Percentiles rank a stretch among this genome's conserved stretches.
phyloP scores from a whole-genome alignment of 495 filamentous ascomycete species.

The Durotheca rogersii region DNA sequence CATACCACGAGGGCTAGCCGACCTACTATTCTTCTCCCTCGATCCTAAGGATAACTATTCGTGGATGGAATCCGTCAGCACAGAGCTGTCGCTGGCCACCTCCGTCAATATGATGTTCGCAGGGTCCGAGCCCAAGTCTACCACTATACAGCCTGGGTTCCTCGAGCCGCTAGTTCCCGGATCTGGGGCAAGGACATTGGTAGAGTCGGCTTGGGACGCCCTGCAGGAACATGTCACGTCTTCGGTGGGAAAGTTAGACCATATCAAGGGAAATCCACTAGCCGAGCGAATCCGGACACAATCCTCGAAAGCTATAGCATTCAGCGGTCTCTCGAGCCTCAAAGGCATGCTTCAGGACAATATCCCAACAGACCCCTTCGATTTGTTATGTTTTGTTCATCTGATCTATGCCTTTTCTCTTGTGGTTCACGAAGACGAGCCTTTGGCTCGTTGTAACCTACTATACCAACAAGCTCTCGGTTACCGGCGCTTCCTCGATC shows the following conservation, averaged over 20 bases:
- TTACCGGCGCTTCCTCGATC: conserved; percentile 37
- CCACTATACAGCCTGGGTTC: conserved; percentile 17
- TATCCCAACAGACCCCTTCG: conserved; percentile 35
- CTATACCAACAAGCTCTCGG: conserved; percentile 45
- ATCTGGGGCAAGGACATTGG: conserved; percentile 43
- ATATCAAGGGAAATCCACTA: conserved; percentile 40
- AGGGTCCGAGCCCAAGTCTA: conserved; percentile 22
- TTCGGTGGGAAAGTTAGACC: conserved; percentile 40
- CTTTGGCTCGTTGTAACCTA: conserved; percentile 23
- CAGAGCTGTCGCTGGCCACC: conserved; percentile 30
- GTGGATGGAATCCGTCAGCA: conserved; percentile 31
- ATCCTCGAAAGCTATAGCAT: conserved; percentile 39
- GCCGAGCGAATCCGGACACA: conserved; percentile 40
- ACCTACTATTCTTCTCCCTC: conserved; percentile 34
- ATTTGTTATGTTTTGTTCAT: conserved; percentile 47
- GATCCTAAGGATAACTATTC: conserved; percentile 32
- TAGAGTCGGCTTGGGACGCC: conserved; percentile 43
- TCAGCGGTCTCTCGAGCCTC: conserved; percentile 40
- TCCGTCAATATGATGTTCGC: conserved; percentile 39
- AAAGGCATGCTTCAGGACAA: conserved; percentile 35
- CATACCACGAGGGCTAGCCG: conserved; percentile 31
- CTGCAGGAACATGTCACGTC: conserved; percentile 44
- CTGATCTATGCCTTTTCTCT: conserved; percentile 49
- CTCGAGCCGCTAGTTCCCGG: conserved; percentile 16
- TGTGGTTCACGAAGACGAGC: conserved; percentile 39